phyloP scores from a whole-genome alignment of 192 early-diverging fungal species.

The Umbelopsis isabellina region DNA sequence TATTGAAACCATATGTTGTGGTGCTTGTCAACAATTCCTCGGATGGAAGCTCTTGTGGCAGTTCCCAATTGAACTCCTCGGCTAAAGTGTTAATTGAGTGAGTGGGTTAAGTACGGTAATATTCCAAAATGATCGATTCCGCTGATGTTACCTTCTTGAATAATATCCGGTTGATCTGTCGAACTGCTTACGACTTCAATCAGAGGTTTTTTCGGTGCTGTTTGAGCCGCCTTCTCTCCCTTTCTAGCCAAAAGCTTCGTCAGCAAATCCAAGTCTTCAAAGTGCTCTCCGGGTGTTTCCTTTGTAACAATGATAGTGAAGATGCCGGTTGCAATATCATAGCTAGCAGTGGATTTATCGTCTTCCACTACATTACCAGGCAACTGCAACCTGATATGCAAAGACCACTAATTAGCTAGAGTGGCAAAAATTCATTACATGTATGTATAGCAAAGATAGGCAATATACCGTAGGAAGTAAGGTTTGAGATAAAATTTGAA shows the following conservation, averaged over 20 bases:
- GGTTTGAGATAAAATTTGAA: slow-evolving; percentile 90
- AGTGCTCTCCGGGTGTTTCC: slow-evolving; percentile 73
- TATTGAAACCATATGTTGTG: slow-evolving; percentile 88
- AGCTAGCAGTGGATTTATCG: slow-evolving; percentile 76
- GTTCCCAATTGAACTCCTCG: slow-evolving; percentile 86
- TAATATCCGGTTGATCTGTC: slow-evolving; percentile 23
- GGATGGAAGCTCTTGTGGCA: slow-evolving; percentile 67
- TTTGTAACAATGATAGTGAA: slow-evolving; percentile 81
- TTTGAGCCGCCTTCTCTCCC: slow-evolving; percentile 39
- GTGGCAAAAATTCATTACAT: not conserved
- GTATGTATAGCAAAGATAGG: not conserved
- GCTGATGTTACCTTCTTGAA: not conserved
- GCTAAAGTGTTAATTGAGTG: slow-evolving; percentile 28
- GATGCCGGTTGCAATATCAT: slow-evolving; percentile 79
- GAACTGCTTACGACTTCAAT: slow-evolving; percentile 65
- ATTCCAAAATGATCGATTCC: not conserved
- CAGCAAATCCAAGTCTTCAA: slow-evolving; percentile 88
- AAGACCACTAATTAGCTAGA: not conserved
- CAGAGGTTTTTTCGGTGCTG: slow-evolving; percentile 51
- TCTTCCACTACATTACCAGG: slow-evolving; percentile 85
- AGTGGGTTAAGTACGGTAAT: not conserved
- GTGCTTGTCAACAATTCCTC: slow-evolving; percentile 35
- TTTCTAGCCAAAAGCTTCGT: slow-evolving; percentile 77
- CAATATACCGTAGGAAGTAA: slow-evolving; percentile 82
- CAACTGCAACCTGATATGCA: slow-evolving; percentile 65